phyloP scores from a whole-genome alignment of 2,329 filamentous ascomycete genomes.

The Cladosporium sp. region DNA sequence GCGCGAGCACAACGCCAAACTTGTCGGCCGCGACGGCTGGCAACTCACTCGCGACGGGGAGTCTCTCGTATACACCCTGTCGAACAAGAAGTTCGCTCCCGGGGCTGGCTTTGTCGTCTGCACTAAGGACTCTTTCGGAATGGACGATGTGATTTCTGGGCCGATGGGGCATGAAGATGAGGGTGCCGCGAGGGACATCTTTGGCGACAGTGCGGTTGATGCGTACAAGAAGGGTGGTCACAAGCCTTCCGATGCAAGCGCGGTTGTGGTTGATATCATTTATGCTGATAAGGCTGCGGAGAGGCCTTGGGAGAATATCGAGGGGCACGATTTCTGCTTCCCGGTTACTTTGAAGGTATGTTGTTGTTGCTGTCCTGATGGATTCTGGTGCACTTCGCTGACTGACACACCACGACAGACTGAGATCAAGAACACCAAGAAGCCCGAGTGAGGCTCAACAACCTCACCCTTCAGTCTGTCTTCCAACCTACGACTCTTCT shows the following conservation, averaged over 20 bases:
- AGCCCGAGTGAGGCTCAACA: not conserved
- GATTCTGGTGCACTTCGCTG: not conserved
- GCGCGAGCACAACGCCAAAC: slow-evolving; percentile 7
- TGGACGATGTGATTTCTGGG: not conserved
- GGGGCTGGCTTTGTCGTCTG: not conserved
- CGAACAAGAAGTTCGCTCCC: not conserved
- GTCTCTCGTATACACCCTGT: not conserved
- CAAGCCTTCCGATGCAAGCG: not conserved
- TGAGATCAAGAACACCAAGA: not conserved
- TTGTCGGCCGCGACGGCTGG: slow-evolving; percentile 1
- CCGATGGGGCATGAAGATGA: not conserved
- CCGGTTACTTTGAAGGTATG: not conserved
- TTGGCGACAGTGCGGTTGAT: no score
- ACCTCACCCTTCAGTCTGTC: not conserved
- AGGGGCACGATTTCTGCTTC: not conserved
- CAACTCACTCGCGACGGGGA: not conserved
- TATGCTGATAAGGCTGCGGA: not conserved
- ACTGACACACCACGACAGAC: not conserved
- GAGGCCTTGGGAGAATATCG: not conserved
- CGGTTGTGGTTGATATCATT: not conserved
- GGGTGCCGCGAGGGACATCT: not conserved
- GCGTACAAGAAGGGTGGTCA: not conserved
- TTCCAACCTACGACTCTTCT: not conserved
- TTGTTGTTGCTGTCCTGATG: not conserved
- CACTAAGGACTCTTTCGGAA: not conserved